Percentiles rank a stretch among this genome's conserved stretches.
Evolutionary conservation across 352 stramenopile genomes (phyloP).

Genomic region (Phytophthora capsici): DNA sequence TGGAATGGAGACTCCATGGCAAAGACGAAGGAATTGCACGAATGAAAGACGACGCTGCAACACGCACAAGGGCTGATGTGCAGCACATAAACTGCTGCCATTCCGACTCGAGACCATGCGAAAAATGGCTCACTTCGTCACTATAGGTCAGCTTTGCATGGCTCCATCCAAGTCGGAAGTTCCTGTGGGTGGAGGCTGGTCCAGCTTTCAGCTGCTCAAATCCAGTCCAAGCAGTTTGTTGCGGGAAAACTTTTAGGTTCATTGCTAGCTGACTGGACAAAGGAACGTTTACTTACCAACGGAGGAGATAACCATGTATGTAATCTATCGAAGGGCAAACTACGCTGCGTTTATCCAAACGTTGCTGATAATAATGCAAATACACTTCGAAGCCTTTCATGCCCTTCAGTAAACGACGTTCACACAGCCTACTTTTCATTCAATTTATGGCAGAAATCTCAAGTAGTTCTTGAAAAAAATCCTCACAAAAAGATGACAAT

Average conservation of each 20-base stretch:
- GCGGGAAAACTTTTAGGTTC: not conserved
- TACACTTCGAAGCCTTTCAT: too few species aligned
- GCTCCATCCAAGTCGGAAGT: not conserved
- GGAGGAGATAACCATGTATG: not conserved
- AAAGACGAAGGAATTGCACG: not conserved
- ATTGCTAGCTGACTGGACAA: not conserved
- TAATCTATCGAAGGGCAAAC: too few species aligned
- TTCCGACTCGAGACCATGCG: not conserved
- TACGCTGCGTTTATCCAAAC: too few species aligned
- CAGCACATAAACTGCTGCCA: conserved; percentile 12
- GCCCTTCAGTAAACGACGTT: too few species aligned
- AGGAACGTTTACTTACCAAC: not conserved
- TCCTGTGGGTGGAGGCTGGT: not conserved
- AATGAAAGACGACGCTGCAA: conserved; percentile 18
- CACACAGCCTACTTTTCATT: too few species aligned
- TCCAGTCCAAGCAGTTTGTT: not conserved
- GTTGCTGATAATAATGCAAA: too few species aligned
- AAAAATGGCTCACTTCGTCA: conserved; percentile 6
- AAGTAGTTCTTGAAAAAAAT: too few species aligned
- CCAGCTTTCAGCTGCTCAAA: not conserved
- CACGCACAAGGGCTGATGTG: not conserved
- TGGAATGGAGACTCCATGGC: conserved; percentile 23
- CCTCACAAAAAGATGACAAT: not conserved
- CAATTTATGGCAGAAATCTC: too few species aligned
- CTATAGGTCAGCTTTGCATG: not conserved